A percentile compares a stretch with the other conserved stretches of the same genome.
phyloP scores from a whole-genome alignment of 495 filamentous ascomycete species.

The Lasiosphaeria hispida region DNA sequence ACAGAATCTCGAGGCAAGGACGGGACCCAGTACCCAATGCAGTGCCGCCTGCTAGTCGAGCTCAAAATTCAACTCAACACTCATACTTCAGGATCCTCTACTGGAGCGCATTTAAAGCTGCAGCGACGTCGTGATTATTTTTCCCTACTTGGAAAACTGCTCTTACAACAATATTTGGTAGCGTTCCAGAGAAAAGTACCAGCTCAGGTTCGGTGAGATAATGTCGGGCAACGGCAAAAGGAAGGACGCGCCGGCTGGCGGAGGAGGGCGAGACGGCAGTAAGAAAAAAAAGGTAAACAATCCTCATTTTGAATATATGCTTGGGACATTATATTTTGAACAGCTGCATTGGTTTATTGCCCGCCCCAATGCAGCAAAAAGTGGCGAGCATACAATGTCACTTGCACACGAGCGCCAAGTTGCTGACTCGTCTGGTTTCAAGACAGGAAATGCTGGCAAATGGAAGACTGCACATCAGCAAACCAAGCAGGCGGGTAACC shows the following conservation, averaged over 20 bases:
- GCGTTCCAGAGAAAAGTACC: neutral
- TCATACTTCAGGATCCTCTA: no score
- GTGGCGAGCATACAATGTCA: no score
- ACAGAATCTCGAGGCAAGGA: neutral
- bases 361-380: no score
- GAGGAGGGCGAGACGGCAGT: conserved; percentile 8
- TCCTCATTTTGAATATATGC: neutral
- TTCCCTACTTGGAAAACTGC: no score
- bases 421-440: neutral
- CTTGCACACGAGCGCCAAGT: no score
- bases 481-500: conserved; percentile 39
- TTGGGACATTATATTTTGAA: neutral
- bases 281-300: conserved; percentile 38
- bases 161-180: no score
- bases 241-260: conserved; percentile 25
- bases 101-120: no score
- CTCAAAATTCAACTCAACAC: no score
- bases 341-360: neutral
- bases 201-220: neutral
- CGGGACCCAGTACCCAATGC: no score
- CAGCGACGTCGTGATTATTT: no score
- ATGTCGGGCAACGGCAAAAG: conserved; percentile 28
- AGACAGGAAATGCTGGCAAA: conserved; percentile 52
- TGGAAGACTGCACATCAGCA: conserved; percentile 56
- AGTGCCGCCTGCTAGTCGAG: no score